Percentiles rank a stretch among this genome's conserved stretches.
Evolutionary conservation across 768 basidiomycete genomes (phyloP).

Genomic region (Lentinula raphanica): DNA sequence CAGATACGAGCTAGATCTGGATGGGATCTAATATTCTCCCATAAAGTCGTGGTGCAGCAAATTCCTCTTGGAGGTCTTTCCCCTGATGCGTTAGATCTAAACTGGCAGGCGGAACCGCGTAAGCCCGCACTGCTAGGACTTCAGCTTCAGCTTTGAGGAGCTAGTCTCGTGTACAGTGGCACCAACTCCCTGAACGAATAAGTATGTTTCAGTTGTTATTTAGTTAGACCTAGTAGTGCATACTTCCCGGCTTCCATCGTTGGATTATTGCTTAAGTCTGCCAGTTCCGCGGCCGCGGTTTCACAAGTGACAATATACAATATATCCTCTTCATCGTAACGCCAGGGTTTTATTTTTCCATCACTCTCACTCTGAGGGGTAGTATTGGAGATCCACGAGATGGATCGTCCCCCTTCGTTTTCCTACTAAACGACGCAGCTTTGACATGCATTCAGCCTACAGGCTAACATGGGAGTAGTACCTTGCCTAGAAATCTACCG

Average conservation of each 20-base stretch:
- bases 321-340: background rate
- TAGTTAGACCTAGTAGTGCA: background rate
- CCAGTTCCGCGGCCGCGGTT: background rate
- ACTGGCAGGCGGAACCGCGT: background rate
- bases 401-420: background rate
- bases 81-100: background rate
- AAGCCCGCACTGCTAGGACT: background rate
- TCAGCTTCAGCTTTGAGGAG: too few relatives aligned
- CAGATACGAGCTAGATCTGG: background rate
- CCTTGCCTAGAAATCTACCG: background rate
- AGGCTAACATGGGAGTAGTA: background rate
- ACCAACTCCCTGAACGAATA: background rate
- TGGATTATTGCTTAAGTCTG: too few relatives aligned
- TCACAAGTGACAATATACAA: too few relatives aligned
- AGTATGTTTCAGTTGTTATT: too few relatives aligned
- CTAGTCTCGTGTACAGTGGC: background rate
- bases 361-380: background rate
- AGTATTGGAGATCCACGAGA: background rate
- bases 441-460: background rate
- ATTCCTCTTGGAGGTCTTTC: constrained; percentile 68
- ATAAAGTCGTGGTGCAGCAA: constrained; percentile 96
- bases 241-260: background rate
- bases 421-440: background rate
- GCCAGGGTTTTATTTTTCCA: background rate
- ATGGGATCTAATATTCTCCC: constrained; percentile 83